These are phyloP conservation scores for Lasiosphaeria hispida DNA, from an alignment of 495 filamentous ascomycete genomes.

Conservation along the genomic window DNA sequence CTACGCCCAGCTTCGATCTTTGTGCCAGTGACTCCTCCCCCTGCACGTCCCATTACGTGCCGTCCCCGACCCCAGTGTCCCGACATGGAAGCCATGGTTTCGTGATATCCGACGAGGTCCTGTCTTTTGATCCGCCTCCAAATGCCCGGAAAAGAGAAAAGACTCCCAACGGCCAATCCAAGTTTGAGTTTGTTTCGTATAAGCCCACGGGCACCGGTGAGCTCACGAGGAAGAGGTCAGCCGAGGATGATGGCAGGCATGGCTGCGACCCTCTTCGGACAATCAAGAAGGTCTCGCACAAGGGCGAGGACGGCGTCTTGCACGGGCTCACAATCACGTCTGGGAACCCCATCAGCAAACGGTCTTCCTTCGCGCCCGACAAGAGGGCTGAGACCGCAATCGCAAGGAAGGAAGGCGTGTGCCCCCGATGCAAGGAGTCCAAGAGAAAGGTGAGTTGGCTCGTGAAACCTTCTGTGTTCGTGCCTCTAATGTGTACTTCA, in stretches of 20 bases:
- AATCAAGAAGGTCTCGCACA: slow-evolving; percentile 11
- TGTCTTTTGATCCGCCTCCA: not conserved
- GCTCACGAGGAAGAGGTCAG: slow-evolving; percentile 18
- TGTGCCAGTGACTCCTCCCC: too few relatives aligned
- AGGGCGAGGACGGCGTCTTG: slow-evolving; percentile 17
- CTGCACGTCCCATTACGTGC: too few relatives aligned
- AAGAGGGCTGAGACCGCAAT: slow-evolving; percentile 23
- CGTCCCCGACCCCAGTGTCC: too few relatives aligned
- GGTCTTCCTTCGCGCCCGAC: slow-evolving; percentile 13
- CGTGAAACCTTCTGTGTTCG: not conserved
- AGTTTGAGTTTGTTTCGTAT: slow-evolving; percentile 22
- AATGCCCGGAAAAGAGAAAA: not conserved
- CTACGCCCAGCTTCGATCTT: too few relatives aligned
- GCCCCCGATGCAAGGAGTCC: slow-evolving; percentile 23
- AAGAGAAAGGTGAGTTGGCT: slow-evolving; percentile 27
- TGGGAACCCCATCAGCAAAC: slow-evolving; percentile 9
- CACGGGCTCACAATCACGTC: slow-evolving; percentile 22
- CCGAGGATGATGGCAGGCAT: slow-evolving; percentile 1
- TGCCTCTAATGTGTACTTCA: not conserved
- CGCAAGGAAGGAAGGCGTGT: slow-evolving; percentile 28
- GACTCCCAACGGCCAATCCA: not conserved
- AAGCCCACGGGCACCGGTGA: slow-evolving; percentile 9
- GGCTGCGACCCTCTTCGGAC: slow-evolving; percentile 6
- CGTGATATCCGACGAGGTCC: too few relatives aligned
- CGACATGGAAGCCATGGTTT: too few relatives aligned